Evolutionary conservation across 169 alveolate species (phyloP), one percentile per base, ranked within the genome.

Genomic region (Theileria orientalis): DNA sequence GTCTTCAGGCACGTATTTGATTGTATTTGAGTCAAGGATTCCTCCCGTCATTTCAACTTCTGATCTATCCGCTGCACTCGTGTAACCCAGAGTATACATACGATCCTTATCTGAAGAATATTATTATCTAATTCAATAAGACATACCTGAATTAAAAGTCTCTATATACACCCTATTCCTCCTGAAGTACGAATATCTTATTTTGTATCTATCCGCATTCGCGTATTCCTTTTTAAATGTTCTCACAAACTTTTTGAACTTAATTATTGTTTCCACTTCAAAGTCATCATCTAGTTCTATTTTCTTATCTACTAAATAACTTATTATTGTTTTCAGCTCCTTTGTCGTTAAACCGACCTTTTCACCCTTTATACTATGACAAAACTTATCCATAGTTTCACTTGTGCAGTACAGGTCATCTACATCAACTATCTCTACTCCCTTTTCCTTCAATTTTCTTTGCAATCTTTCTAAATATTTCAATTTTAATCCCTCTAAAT

Each of bases 241-340:
- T 19, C 57, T 67, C 40, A 66, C 19, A 44, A 85, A 85, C 8
- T 42, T 67, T 23, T 85, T 73, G 70, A 72, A 74, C 8, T 75
- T 25, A 9, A 67, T 41, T 5, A 85, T 78, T 2, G 56, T 29
- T 14, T 85, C 88, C 35, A 79, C 32, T 54, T 78, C 80, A 42
- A 52, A 16, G 35, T 71, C 29, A 19, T 35, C 64, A 32, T 71
- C 57, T 11, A 66, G 9, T 1, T 16, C 59, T 56, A 3, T 49
- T 7, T n/a, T 44, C 25, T n/a, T 68, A 19, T 21, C 32, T n/a
- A 62, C 32, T 25, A 40, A 23, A 29, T 41, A 33, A 2, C 5
- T 16, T 25, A 19, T 60, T 46, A 71, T n/a, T 3, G 41, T 29
- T n/a, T 29, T 19, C 23, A 71, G 0, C 23, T 71, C 80, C 71